Conservation (phyloP, 2,329 filamentous ascomycete genomes). For the Xylariaceae sp. region DNA sequence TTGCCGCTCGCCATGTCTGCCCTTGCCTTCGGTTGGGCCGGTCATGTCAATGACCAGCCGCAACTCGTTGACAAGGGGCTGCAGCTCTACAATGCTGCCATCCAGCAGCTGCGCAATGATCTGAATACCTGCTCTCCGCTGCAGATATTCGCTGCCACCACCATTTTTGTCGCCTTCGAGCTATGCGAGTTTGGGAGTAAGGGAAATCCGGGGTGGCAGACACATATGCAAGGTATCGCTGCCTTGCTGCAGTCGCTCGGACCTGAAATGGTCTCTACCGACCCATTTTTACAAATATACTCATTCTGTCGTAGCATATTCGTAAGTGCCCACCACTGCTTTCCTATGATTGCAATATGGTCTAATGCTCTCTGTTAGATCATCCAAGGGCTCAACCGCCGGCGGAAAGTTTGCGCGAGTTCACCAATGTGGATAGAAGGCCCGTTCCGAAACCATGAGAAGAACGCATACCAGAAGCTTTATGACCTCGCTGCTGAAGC, state of each 20-base stretch:
- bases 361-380: conserved; percentile 21
- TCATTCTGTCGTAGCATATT: conserved; percentile 30
- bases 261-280: conserved; percentile 26
- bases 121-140: conserved; percentile 20
- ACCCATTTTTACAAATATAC: conserved; percentile 29
- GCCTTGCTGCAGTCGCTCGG: conserved; percentile 27
- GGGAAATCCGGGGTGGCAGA: conserved; percentile 29
- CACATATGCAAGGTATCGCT: conserved; percentile 30
- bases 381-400: conserved; percentile 25
- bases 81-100: conserved; percentile 31
- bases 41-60: conserved; percentile 18
- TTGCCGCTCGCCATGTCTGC: conserved; percentile 34
- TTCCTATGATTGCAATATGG: background rate
- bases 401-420: conserved; percentile 25
- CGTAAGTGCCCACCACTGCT: conserved; percentile 17
- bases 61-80: conserved; percentile 29
- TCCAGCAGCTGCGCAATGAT: conserved; percentile 28
- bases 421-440: conserved; percentile 25
- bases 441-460: conserved; percentile 23
- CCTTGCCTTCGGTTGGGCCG: conserved; percentile 34
- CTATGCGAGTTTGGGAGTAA: conserved; percentile 34
- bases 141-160: conserved; percentile 29
- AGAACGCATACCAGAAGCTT: conserved; percentile 29
- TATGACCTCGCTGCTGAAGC: conserved; percentile 28
- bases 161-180: conserved; percentile 31